Base-by-base conservation (phyloP, 2,329 filamentous ascomycete genomes). In the Fusarium dlaminii region DNA sequence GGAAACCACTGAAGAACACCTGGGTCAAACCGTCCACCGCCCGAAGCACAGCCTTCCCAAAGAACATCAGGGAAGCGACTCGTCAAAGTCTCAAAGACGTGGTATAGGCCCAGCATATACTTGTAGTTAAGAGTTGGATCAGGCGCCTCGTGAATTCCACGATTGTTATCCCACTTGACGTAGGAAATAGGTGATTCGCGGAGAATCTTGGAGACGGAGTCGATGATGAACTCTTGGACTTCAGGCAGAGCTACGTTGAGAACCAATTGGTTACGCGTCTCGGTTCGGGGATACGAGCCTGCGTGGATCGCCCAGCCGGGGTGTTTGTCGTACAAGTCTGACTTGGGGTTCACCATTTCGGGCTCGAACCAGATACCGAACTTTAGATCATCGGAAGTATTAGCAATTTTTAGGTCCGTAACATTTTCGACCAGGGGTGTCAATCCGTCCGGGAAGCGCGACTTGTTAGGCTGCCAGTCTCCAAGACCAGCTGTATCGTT, bases 331-430 rank as follows among this genome's bases (percentile, higher is more conserved):
- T 92, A 92, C 8, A 92, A 82, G 4, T 83, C 86, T 0, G 90
- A 92, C 54, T 90, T 87, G 1, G 88, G 87, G 60, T 90, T 91
- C 39, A 92, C 87, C 91, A 92, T 92, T 74, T 92, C 90, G 0
- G 90, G 90, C 78, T 92, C 91, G 6, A 92, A 85, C 90, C 90
- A 92, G 13, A 92, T 85, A 30, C 90, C 90, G 69, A 92, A 92
- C 32, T 86, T 83, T 48, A 92, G 80, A 7, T 86, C 83, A 0
- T 82, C 81, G 0, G 65, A 84, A 0, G 86, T 83, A 58, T 88
- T 86, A 3, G 84, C 80, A 0, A 86, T 84, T 5, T 83, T 82
- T 3, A 90, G 83, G 14, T 83, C 80, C 6, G 85, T 89, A 34
- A 91, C 83, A 5, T 85, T 82, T 0, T 85, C 80, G 3, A 91